Conservation (phyloP, 23 red algal genomes). For the Pyropia haitanensis region DNA sequence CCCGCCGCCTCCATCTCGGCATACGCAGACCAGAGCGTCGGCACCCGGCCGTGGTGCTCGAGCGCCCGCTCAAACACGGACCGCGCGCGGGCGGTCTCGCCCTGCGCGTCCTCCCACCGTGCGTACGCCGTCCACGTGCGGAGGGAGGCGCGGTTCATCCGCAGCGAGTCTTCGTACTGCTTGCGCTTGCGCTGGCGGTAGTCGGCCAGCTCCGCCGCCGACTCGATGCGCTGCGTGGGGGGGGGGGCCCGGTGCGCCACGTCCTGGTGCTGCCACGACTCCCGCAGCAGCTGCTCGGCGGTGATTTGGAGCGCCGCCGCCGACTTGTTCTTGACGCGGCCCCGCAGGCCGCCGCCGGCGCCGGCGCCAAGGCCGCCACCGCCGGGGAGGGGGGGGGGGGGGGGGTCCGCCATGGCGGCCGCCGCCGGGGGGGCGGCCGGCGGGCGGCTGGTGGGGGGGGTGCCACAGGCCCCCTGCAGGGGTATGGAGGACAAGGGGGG, state of each 20-base stretch:
- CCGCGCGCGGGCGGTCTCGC: conserved; percentile 50
- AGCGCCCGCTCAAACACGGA: conserved; percentile 81
- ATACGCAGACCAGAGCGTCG: conserved; percentile 68
- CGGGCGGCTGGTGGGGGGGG: too few relatives aligned
- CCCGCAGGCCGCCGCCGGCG: not conserved
- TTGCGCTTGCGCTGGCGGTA: conserved; percentile 58
- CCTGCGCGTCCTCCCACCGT: conserved; percentile 75
- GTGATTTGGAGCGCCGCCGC: conserved; percentile 80
- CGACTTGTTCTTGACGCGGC: conserved; percentile 75
- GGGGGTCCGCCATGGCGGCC: too few relatives aligned
- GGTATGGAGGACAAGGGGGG: too few relatives aligned
- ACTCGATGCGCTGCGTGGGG: conserved; percentile 38
- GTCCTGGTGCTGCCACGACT: conserved; percentile 75
- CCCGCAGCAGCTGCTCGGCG: conserved; percentile 82
- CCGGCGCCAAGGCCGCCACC: too few relatives aligned
- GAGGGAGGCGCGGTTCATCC: conserved; percentile 44
- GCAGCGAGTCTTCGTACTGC: conserved; percentile 67
- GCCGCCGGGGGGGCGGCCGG: too few relatives aligned
- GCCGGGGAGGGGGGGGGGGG: too few relatives aligned
- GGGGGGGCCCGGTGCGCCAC: conserved; percentile 1
- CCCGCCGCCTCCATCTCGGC: conserved; percentile 87
- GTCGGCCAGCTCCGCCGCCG: conserved; percentile 46
- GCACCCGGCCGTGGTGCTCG: conserved; percentile 57
- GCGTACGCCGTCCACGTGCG: conserved; percentile 75
- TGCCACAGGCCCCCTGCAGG: too few relatives aligned